Evolutionary conservation across 2,329 filamentous ascomycete genomes (phyloP), one percentile per base, ranked within the genome.

Genomic region (Diaporthe velutina): DNA sequence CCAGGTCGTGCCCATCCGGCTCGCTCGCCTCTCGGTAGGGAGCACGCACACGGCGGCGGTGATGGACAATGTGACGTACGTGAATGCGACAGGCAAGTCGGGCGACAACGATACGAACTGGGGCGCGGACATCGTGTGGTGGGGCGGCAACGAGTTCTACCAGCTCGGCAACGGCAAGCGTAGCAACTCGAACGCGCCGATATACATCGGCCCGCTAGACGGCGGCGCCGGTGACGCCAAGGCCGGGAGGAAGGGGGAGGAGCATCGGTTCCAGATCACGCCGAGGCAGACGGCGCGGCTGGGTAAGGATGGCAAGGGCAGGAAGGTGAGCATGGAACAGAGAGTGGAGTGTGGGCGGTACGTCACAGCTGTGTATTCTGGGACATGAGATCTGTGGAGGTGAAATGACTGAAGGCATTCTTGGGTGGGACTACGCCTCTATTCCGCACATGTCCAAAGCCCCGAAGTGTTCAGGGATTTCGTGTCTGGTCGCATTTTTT

Each of bases 61-160:
- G 13, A 92, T 98, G 91, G 90, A 92, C 80, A 98, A 98, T 81
- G 90, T 93, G 40, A 94, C 94, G 1, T 88, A 92, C 71, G 88
- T 95, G 8, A 85, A 87, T 22, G 88, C 92, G 2, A 85, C 88
- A 2, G 82, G 79, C 76, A 84, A 81, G 71, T 86, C 79, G 22
- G 88, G 89, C 1, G 86, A 90, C 54, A 93, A 94, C 77, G 93
- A 95, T 79, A 95, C 92, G 1, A 96, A 97, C 81, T 98, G 93
- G 91, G 97, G 97, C 66, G 92, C 93, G 6, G 97, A 98, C 82
- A 92, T 96, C 40, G 83, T 98, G 1, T 97, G 95, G 87, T 99
- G 96, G 95, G 97, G 97, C 76, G 95, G 95, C 71, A 99, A 98
- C 80, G 96, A 98, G 85, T 91, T 93, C 82, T 98, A 94, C 83